phyloP scores from a whole-genome alignment of 805 yeast genomes.

The Starmerella bombi region DNA sequence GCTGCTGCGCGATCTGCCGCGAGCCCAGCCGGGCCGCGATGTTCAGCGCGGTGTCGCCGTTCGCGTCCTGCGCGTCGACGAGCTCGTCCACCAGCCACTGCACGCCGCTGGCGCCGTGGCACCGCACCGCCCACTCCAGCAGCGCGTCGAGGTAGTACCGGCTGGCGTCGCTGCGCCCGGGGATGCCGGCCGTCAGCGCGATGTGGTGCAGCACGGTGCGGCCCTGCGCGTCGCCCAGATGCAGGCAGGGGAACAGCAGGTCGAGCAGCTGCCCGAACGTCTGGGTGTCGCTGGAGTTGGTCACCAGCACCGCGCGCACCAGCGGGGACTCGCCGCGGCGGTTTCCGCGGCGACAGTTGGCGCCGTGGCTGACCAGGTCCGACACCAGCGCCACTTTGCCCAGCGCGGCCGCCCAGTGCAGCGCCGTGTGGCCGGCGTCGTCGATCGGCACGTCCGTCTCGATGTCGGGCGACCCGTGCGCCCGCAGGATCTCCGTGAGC shows the following conservation, averaged over 20 bases:
- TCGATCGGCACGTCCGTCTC: conserved; percentile 74
- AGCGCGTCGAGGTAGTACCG: conserved; percentile 60
- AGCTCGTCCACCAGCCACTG: conserved; percentile 49
- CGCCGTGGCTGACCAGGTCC: conserved; percentile 52
- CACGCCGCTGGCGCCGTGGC: conserved; percentile 34
- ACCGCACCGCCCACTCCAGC: conserved; percentile 62
- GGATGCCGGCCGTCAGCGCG: conserved; percentile 62
- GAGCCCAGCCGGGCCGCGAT: conserved; percentile 85
- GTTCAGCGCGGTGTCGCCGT: conserved; percentile 91
- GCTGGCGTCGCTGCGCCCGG: conserved; percentile 58
- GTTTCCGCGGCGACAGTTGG: conserved; percentile 60
- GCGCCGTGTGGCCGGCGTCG: conserved; percentile 81
- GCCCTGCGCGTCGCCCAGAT: conserved; percentile 51
- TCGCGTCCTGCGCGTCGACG: conserved; percentile 77
- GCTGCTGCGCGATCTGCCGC: conserved; percentile 61
- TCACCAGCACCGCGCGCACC: conserved; percentile 69
- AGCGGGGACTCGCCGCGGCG: conserved; percentile 78
- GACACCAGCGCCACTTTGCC: conserved; percentile 62
- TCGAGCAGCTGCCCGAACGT: conserved; percentile 60
- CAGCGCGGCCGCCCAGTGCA: conserved; percentile 92
- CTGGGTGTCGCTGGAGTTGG: conserved; percentile 66
- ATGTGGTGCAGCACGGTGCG: conserved; percentile 82
- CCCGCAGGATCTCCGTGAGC: conserved; percentile 12
- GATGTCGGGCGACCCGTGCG: conserved; percentile 24
- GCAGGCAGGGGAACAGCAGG: conserved; percentile 60